These are phyloP conservation scores for Epicoccum nigrum DNA, from an alignment of 2,329 filamentous ascomycete genomes.

Conservation along the genomic window DNA sequence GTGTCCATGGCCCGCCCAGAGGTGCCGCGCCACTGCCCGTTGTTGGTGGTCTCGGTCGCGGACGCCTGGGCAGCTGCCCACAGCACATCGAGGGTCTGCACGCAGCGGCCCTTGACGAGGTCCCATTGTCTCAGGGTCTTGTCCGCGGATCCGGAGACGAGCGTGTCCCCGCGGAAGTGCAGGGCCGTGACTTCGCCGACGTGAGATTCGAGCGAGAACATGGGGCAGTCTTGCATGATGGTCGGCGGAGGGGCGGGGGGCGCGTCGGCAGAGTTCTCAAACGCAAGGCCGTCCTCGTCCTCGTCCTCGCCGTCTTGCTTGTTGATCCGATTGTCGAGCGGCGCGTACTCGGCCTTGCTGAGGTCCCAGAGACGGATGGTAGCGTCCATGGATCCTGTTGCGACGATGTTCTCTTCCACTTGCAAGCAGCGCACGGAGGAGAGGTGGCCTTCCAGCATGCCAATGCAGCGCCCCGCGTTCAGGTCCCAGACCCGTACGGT, in stretches of 20 bases:
- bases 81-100: conserved; percentile 95
- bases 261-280: conserved; percentile 74
- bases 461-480: conserved; percentile 90
- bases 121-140: conserved; percentile 99
- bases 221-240: conserved; percentile 85
- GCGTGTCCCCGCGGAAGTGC: conserved; percentile 84
- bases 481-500: conserved; percentile 96
- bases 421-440: conserved; percentile 92
- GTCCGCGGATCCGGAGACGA: conserved; percentile 95
- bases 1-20: conserved; percentile 68
- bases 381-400: conserved; percentile 92
- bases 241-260: conserved; percentile 71
- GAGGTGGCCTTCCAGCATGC: conserved; percentile 88
- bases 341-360: conserved; percentile 83
- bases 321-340: conserved; percentile 62
- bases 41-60: conserved; percentile 64
- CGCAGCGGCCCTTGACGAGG: conserved; percentile 92
- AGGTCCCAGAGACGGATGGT: conserved; percentile 95
- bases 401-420: conserved; percentile 93
- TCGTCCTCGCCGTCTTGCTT: conserved; percentile 48
- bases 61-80: conserved; percentile 95
- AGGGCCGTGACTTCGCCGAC: conserved; percentile 94
- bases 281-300: conserved; percentile 66
- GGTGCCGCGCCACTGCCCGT: conserved; percentile 74
- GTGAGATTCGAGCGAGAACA: conserved; percentile 89